These are phyloP conservation scores for Striga asiatica DNA, from an alignment of 257 asterid species.

Conservation along the genomic window DNA sequence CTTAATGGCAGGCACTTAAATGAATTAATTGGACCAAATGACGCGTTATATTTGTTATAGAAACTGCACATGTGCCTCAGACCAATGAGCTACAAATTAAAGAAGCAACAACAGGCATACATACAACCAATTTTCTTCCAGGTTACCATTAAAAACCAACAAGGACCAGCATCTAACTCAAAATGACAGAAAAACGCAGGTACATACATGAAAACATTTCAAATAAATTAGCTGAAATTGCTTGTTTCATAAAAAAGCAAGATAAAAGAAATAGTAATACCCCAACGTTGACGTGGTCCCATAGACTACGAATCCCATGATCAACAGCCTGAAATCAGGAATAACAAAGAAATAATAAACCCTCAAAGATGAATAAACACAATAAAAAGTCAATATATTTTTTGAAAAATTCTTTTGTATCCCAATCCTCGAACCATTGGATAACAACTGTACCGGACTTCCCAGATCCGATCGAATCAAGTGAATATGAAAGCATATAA, in stretches of 20 bases:
- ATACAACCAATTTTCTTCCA: neutral
- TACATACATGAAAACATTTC: neutral
- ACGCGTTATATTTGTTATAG: neutral
- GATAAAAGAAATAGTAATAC: constrained; percentile 20
- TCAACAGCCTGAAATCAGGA: constrained; percentile 55
- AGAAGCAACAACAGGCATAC: too few relatives aligned
- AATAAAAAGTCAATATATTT: neutral
- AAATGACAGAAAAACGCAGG: neutral
- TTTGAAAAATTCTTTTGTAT: neutral
- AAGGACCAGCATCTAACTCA: neutral
- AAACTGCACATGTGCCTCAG: neutral
- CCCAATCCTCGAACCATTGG: neutral
- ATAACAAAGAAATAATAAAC: neutral
- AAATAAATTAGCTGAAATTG: constrained; percentile 1
- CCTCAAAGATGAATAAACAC: neutral
- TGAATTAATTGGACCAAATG: neutral
- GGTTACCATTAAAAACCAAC: neutral
- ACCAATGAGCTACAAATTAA: neutral
- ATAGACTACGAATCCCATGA: constrained; percentile 45
- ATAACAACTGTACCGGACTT: neutral
- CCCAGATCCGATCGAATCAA: constrained; percentile 23
- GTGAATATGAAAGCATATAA: neutral
- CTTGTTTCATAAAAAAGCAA: neutral
- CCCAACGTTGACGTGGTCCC: constrained; percentile 71
- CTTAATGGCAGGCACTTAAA: neutral